phyloP scores from a whole-genome alignment of 805 yeast species.

The Lachancea dasiensis region DNA sequence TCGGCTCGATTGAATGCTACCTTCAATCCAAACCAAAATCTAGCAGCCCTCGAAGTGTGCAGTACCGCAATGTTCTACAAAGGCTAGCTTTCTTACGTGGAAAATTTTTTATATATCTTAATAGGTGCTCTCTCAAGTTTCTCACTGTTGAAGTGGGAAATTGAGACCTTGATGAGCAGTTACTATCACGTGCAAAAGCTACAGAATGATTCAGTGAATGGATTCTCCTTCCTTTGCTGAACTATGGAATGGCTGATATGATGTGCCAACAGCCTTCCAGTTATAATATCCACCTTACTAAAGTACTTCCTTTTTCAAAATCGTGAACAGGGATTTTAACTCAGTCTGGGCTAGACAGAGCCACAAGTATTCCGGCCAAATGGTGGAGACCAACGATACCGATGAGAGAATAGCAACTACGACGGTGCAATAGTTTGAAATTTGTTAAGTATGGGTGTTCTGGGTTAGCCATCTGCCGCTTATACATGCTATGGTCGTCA shows the following conservation, averaged over 20 bases:
- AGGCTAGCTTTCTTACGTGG: background rate
- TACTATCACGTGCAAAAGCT: conserved; percentile 2
- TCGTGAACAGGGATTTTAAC: conserved; percentile 1
- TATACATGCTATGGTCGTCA: background rate
- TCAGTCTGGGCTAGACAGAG: too few species aligned
- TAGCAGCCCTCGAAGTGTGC: too few species aligned
- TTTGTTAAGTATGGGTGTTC: background rate
- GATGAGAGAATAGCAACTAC: background rate
- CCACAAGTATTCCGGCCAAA: conserved; percentile 3
- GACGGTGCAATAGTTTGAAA: background rate
- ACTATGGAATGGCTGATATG: too few species aligned
- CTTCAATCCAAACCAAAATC: too few species aligned
- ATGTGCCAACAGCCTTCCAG: too few species aligned
- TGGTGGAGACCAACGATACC: conserved; percentile 1
- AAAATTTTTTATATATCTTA: conserved; percentile 2
- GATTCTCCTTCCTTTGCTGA: too few species aligned
- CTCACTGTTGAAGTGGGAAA: background rate
- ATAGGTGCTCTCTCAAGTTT: background rate
- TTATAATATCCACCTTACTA: too few species aligned
- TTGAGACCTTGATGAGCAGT: background rate
- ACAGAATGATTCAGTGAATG: too few species aligned
- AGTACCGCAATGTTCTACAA: too few species aligned
- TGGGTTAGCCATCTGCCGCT: background rate
- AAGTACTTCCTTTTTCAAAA: too few species aligned
- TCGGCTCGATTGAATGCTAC: background rate